These are phyloP conservation scores for Heterobasidion occidentale DNA, from an alignment of 1,284 basidiomycete genomes.

Conservation along the genomic window DNA sequence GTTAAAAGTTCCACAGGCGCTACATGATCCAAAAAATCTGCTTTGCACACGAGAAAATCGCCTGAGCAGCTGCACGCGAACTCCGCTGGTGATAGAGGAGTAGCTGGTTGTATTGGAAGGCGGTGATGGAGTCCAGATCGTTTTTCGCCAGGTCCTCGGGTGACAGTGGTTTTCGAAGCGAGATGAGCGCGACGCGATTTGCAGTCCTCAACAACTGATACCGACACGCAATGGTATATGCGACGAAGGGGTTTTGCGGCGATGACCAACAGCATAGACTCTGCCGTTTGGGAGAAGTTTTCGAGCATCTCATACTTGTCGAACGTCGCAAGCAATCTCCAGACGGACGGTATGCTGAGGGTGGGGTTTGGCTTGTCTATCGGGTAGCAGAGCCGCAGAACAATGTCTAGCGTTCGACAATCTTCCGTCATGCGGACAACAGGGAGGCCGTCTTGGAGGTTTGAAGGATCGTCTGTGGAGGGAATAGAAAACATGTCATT, in stretches of 20 bases:
- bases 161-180: neutral
- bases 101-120: neutral
- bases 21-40: too few relatives aligned
- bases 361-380: too few relatives aligned
- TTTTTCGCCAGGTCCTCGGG: neutral
- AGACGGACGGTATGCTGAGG: too few relatives aligned
- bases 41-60: too few relatives aligned
- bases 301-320: too few relatives aligned
- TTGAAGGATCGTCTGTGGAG: neutral
- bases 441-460: neutral
- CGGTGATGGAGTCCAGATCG: neutral
- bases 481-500: constrained; percentile 6
- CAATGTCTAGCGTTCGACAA: neutral
- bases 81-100: neutral
- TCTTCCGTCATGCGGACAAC: neutral
- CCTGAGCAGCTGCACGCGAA: too few relatives aligned
- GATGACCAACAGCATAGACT: too few relatives aligned
- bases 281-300: too few relatives aligned
- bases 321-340: too few relatives aligned
- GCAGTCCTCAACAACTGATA: neutral
- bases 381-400: neutral
- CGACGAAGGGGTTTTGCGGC: neutral
- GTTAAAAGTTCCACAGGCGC: too few relatives aligned
- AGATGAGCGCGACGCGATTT: neutral
- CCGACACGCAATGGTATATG: neutral